Evolutionary conservation across 345 rosid species (phyloP), one percentile per base, ranked within the genome.

Genomic region (Leavenworthia alabamica): DNA sequence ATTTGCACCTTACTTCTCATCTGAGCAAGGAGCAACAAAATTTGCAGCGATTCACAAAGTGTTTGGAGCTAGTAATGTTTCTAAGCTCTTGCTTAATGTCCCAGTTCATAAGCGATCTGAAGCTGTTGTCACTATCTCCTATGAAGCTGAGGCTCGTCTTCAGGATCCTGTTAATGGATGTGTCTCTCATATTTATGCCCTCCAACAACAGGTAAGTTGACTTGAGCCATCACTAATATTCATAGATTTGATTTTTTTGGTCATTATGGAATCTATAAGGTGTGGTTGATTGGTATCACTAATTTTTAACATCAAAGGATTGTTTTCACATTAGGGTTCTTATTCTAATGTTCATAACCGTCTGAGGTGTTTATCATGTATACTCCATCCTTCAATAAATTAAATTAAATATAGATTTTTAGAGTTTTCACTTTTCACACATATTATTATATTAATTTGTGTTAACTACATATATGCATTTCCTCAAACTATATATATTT

Each of bases 21-120:
- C 88, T 27, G 88, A 83, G 16, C 88, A 79, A 71, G 88, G 88
- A 20, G 73, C 82, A 11, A 72, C 83, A 7, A 60, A 78, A 27
- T 80, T 80, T 33, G 85, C 85, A 19, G 88, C 85, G 46, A 75
- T 83, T 24, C 88, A 83, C 53, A 83, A 81, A 67, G 85, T 83
- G n/a, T 83, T 83, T 56, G 88, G 88, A 24, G 88, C 88, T 11
- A 83, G 88, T 37, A 83, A 83, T 41, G 85, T 79, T 2, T 80
- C 88, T 23, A 83, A 83, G 75, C 68, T 83, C 33, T 47, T 83
- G 60, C 67, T 78, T 50, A 81, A 73, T 57, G 75, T 83, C 23
- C 88, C 88, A 1, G 52, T 71, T 8, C 79, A 76, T 36, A 77
- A 83, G 33, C 88, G 88, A 23, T 77, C 75, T 56, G 85, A 83